phyloP scores from a whole-genome alignment of 208 protist genomes.

The Wallacemonas sp. region DNA sequence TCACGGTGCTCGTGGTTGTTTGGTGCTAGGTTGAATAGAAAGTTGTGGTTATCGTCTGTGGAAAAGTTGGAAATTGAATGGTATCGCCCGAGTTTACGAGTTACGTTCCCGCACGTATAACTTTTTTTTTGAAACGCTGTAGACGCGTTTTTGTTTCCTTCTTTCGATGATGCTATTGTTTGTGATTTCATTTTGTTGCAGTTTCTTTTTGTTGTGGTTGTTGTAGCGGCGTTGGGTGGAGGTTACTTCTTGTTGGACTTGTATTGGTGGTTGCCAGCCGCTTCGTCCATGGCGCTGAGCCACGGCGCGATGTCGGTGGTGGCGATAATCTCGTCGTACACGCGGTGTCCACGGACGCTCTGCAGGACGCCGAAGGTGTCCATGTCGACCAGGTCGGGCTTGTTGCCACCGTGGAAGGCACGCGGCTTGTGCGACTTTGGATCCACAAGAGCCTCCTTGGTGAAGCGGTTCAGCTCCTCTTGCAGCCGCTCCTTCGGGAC shows the following conservation, averaged over 20 bases:
- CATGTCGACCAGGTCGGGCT: constrained; percentile 84
- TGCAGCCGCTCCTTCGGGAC: constrained; percentile 60
- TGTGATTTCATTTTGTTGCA: too few species aligned
- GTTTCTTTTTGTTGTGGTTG: not conserved
- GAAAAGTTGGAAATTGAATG: too few species aligned
- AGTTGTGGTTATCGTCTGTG: too few species aligned
- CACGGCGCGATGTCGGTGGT: constrained; percentile 63
- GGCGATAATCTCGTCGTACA: constrained; percentile 80
- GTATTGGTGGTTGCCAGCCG: constrained; percentile 28
- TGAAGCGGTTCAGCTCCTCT: constrained; percentile 69
- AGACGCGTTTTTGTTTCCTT: too few species aligned
- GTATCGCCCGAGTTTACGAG: too few species aligned
- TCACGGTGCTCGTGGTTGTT: too few species aligned
- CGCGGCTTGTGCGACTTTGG: constrained; percentile 52
- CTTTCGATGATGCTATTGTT: too few species aligned
- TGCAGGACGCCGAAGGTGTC: constrained; percentile 91
- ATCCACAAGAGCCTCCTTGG: constrained; percentile 59
- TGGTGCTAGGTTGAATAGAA: too few species aligned
- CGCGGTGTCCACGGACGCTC: constrained; percentile 75
- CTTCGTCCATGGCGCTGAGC: constrained; percentile 62
- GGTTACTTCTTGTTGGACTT: not conserved
- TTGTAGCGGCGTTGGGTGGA: too few species aligned
- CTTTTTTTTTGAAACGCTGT: too few species aligned
- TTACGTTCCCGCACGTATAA: too few species aligned
- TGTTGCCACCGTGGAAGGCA: constrained; percentile 81